Evolutionary conservation across 257 asterid genomes (phyloP), one percentile per base, ranked within the genome.

Genomic region (Verbascum thapsus): DNA sequence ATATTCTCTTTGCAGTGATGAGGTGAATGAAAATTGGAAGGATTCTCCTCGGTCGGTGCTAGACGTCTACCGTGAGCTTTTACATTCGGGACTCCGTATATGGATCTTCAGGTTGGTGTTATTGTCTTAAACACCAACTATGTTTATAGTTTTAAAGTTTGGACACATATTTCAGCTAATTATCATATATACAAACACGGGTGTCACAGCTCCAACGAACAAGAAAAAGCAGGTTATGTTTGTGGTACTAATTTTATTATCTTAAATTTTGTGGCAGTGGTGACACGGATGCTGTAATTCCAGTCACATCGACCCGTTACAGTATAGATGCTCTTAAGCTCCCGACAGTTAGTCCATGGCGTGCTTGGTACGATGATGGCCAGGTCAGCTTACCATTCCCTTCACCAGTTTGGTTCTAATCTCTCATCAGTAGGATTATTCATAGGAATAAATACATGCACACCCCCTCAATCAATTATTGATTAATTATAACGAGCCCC

Each of bases 101-200:
- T 94, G 97, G 99, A 80, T 90, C 65, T 90, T 94, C 90, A 94
- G 99, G 99, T 94, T 68, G n/a, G n/a, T n/a, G n/a, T n/a, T n/a
- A n/a, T n/a, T n/a, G n/a, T n/a, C n/a, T n/a, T n/a, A n/a, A n/a
- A n/a, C n/a, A 8, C 23, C 7, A 26, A 26, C 32, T 26, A 26
- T 26, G 32, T 26, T 5, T 26, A 5, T 26, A 26, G 32, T 26
- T 26, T 26, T 26, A 26, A 26, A 26, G 5, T 26, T 26, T 26
- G 32, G 32, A 26, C 5, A 26, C 5, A 26, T 26, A 5, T 26
- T 26, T 26, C 32, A 5, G 32, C 2, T 26, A 5, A 26, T 26
- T 26, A 2, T 26, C 32, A 1, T 26, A 26, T 26, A 1, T 26
- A 26, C 32, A 26, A 26, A 26, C 32, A 26, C 32, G 2, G 32